Conservation (phyloP, 1,139 yeast genomes). For the Arxiozyma heterogenica region DNA sequence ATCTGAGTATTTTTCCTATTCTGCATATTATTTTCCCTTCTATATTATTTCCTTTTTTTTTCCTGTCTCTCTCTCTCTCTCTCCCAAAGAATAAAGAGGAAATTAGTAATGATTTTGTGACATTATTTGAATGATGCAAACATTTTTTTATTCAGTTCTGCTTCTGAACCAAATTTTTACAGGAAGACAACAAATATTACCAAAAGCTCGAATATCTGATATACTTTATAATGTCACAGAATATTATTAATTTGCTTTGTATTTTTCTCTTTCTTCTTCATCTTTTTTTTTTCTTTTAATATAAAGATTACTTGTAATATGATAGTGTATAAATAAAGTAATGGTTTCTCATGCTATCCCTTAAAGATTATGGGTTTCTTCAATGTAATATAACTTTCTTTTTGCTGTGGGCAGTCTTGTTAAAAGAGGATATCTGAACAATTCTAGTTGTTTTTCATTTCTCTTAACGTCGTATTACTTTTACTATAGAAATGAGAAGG, state of each 20-base stretch:
- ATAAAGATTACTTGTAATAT: background rate
- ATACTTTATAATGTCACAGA: background rate
- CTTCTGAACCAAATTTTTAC: conserved; percentile 28
- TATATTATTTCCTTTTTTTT: conserved; percentile 1
- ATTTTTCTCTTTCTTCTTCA: background rate
- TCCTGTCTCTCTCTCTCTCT: background rate
- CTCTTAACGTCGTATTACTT: too few species aligned
- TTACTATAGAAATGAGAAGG: too few species aligned
- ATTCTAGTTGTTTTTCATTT: too few species aligned
- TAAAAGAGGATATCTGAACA: too few species aligned
- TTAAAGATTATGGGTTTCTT: too few species aligned
- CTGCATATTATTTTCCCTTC: background rate
- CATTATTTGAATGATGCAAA: conserved; percentile 24
- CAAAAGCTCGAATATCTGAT: conserved; percentile 13
- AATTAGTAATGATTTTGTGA: background rate
- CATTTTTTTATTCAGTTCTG: conserved; percentile 29
- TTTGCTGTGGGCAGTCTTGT: too few species aligned
- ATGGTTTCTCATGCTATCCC: background rate
- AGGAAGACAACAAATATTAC: conserved; percentile 30
- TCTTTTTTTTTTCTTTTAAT: too few species aligned
- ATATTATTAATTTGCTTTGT: too few species aligned
- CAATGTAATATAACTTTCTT: too few species aligned
- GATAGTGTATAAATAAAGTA: too few species aligned
- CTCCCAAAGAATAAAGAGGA: background rate
- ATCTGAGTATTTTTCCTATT: conserved; percentile 21